Conservation (phyloP, 1,284 basidiomycete genomes). For the Trametes sp. region DNA sequence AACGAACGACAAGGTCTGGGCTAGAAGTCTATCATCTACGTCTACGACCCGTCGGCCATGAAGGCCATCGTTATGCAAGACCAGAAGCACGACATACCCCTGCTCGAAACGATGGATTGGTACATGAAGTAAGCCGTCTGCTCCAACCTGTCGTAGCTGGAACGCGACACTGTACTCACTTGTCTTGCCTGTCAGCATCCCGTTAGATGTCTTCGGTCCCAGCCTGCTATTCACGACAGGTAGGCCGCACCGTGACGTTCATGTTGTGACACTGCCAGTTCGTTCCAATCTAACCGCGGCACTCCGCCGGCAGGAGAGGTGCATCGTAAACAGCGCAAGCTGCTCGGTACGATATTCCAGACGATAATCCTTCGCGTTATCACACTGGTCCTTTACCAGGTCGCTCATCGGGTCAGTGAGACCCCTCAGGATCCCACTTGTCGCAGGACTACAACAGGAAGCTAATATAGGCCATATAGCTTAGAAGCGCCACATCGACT, state of each 20-base stretch:
- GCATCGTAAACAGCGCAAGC: conserved; percentile 34
- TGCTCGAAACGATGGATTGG: conserved; percentile 17
- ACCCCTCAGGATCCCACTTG: no score
- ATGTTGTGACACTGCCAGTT: no score
- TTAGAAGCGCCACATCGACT: neutral
- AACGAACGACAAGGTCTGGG: no score
- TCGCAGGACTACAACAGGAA: no score
- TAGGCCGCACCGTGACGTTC: neutral
- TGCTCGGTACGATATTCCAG: conserved; percentile 41
- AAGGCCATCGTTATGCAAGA: conserved; percentile 22
- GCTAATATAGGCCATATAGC: no score
- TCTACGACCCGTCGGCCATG: conserved; percentile 23
- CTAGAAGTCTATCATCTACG: conserved; percentile 15
- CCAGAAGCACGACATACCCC: conserved; percentile 6
- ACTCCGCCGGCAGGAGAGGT: conserved; percentile 22
- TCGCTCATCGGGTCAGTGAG: conserved; percentile 30
- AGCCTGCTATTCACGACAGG: conserved; percentile 3
- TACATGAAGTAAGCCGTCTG: conserved; percentile 19
- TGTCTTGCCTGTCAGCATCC: neutral
- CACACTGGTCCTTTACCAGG: conserved; percentile 35
- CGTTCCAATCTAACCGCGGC: neutral
- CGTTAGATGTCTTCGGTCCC: conserved; percentile 1
- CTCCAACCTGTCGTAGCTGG: no score
- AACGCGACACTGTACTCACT: neutral
- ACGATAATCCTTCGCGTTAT: conserved; percentile 35